Evolutionary conservation across 345 rosid genomes (phyloP).

Genomic region (Salix udensis): DNA sequence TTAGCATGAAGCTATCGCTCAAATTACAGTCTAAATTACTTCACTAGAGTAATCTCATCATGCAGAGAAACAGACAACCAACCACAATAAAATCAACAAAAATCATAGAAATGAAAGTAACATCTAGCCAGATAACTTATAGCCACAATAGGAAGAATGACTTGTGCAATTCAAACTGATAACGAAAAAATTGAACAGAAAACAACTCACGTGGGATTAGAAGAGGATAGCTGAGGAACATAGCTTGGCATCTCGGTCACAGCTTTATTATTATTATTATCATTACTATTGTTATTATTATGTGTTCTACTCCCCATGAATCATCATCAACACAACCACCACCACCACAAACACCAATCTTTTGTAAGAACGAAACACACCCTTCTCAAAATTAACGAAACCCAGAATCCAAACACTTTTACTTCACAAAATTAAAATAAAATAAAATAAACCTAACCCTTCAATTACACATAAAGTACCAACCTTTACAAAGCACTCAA

Average conservation of each 20-base stretch:
- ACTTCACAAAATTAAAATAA: neutral
- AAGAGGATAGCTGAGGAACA: slow-evolving; percentile 35
- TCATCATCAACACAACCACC: slow-evolving; percentile 28
- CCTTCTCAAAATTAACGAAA: neutral
- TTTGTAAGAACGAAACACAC: neutral
- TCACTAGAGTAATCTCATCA: neutral
- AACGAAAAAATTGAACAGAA: neutral
- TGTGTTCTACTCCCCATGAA: slow-evolving; percentile 44
- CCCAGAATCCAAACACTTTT: neutral
- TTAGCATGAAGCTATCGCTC: neutral
- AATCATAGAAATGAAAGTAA: neutral
- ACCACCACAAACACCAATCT: slow-evolving; percentile 1
- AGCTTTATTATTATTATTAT: slow-evolving; percentile 35
- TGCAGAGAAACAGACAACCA: neutral
- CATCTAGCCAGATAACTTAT: neutral
- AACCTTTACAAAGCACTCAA: neutral
- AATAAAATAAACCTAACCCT: neutral
- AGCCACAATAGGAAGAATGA: neutral
- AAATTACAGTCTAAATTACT: neutral
- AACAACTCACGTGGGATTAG: slow-evolving; percentile 40
- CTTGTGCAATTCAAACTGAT: neutral
- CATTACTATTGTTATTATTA: slow-evolving; percentile 38
- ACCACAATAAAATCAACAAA: neutral
- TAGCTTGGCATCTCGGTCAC: slow-evolving; percentile 54
- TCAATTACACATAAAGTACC: neutral